phyloP scores from a whole-genome alignment of 768 basidiomycete species.

The Pleurotus salmoneostramineus region DNA sequence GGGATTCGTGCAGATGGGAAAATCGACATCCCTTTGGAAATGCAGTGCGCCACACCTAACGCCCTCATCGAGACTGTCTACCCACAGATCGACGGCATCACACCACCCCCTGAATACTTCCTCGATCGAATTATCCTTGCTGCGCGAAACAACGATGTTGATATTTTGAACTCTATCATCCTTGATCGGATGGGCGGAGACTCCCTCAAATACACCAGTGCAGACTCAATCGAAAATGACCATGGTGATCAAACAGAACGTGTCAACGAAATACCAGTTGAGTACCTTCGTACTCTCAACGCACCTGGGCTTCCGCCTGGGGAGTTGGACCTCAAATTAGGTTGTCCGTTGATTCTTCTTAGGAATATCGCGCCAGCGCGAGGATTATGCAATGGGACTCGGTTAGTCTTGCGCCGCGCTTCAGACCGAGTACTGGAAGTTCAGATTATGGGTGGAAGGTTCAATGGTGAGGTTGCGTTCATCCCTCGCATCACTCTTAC shows the following conservation, averaged over 20 bases:
- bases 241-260: not conserved
- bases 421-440: conserved; percentile 28
- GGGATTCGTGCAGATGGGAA: not conserved
- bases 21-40: not conserved
- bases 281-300: conserved; percentile 35
- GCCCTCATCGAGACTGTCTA: not conserved
- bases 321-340: conserved; percentile 26
- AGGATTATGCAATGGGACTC: conserved; percentile 37
- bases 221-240: not conserved
- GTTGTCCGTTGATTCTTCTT: conserved; percentile 37
- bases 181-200: conserved; percentile 8
- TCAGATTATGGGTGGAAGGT: conserved; percentile 28
- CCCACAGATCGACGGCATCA: not conserved
- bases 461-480: conserved; percentile 28
- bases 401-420: conserved; percentile 20
- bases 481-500: conserved; percentile 34
- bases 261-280: conserved; percentile 17
- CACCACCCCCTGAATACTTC: conserved; percentile 10
- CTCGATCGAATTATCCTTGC: conserved; percentile 23
- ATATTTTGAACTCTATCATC: conserved; percentile 17
- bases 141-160: conserved; percentile 20
- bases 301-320: conserved; percentile 34
- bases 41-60: not conserved
- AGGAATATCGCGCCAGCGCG: conserved; percentile 32
- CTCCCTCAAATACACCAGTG: not conserved